Conservation (phyloP, 257 asterid genomes). For the Henckelia pumila region DNA sequence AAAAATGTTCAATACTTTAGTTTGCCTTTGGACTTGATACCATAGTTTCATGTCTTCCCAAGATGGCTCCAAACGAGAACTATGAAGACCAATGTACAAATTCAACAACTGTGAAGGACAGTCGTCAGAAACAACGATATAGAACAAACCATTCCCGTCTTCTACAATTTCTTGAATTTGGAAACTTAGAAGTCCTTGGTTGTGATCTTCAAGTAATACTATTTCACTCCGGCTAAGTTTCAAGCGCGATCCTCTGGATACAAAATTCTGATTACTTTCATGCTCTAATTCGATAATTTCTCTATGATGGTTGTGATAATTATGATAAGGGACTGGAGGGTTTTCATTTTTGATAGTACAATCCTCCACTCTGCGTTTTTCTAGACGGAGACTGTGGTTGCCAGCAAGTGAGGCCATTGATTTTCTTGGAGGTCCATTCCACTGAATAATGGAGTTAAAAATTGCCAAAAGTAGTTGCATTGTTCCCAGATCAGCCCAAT, state of each 20-base stretch:
- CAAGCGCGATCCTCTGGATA: constrained; percentile 44
- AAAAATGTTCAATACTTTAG: constrained; percentile 62
- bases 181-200: constrained; percentile 46
- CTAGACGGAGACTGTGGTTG: constrained; percentile 70
- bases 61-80: constrained; percentile 74
- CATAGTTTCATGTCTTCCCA: constrained; percentile 91
- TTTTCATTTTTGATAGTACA: constrained; percentile 34
- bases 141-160: constrained; percentile 46
- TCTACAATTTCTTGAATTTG: constrained; percentile 46
- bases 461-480: constrained; percentile 63
- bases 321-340: constrained; percentile 33
- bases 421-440: constrained; percentile 75
- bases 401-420: constrained; percentile 71
- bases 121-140: constrained; percentile 48
- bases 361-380: constrained; percentile 59
- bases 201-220: constrained; percentile 63
- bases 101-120: constrained; percentile 35
- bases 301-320: constrained; percentile 29
- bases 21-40: constrained; percentile 88
- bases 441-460: constrained; percentile 62
- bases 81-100: constrained; percentile 65
- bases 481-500: constrained; percentile 81
- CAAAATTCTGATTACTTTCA: constrained; percentile 30
- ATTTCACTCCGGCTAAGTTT: constrained; percentile 53
- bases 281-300: constrained; percentile 49